Base-by-base conservation (phyloP, 2,329 filamentous ascomycete species). In the Penicillium glabrum region DNA sequence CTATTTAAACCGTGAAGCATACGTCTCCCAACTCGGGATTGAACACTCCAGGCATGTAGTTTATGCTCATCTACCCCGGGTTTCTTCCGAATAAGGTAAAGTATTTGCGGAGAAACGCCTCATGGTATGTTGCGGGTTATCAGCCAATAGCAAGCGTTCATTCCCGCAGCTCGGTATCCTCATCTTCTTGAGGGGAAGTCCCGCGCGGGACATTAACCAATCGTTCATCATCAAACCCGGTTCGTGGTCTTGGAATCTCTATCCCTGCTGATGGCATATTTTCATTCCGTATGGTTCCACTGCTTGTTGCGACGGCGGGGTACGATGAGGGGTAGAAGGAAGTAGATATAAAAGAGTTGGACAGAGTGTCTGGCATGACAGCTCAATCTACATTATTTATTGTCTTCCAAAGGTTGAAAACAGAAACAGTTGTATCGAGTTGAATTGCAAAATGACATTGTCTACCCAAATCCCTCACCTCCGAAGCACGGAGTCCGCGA, bases 101-200 rank as follows among this genome's bases (percentile, higher is more conserved):
- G 39, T 24, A 46, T 37, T 35, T 49, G 51, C 19, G 46, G 53
- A 45, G 39, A 52, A 35, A 39, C 39, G 52, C 44, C 46, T 27
- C 26, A 27, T 31, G 26, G 39, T 21, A 21, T 23, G 33, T 2
- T 58, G 48, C 62, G 62, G 62, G 53, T 47, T 61, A 56, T 57
- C 51, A 46, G 43, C 62, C 61, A 63, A 62, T 61, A 8, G 29
- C n/a, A 13, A 29, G 13, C 37, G 44, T 29, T 46, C 43, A 57
- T 46, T 41, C 49, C 46, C 51, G 53, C 43, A 60, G 23, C 21
- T 19, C 26, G 9, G 26, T 27, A 27, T 13, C 21, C 9, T 11
- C 21, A 29, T 26, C 24, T 26, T 14, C 31, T 50, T 26, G 23
- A 16, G 14, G 14, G 10, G 26, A 27, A 27, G 3, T 27, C 26